Base-by-base conservation (phyloP, 2,329 filamentous ascomycete species). In the Myriosclerotinia curreyana region DNA sequence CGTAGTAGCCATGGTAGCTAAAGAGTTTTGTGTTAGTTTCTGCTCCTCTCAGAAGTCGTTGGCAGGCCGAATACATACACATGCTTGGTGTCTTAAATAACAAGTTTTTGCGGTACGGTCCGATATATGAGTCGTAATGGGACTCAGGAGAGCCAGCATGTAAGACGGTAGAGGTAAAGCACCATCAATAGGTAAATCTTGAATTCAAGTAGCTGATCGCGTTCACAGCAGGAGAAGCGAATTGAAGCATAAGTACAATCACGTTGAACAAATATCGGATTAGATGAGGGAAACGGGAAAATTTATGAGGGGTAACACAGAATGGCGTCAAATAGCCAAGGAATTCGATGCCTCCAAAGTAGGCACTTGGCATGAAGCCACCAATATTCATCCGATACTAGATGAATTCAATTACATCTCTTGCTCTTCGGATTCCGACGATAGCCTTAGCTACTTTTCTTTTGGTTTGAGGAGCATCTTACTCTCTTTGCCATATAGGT, bases 1-100 rank as follows among this genome's bases (percentile, higher is more conserved):
- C 3, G 52, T 49, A n/a, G 42, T 56, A 63, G 40, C 42, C 25
- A 34, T 49, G 14, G 31, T 58, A 50, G 51, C 60, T 63, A 36
- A 31, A 12, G 12, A 11, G 2, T 22, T 52, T 34, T 44, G 15
- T 53, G 11, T 61, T 31, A 40, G 34, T 52, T 17, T 22, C 11
- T 9, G 17, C 3, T 9, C 5, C 17, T 5, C 11, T 44, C 34
- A 2, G 34, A 3, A 34, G 2, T 31, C 17, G 28, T 15, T 46
- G 36, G 7, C 34, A n/a, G 42, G 12, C 48, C 14, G 48, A n/a
- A 31, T 25, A 52, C 34, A 25, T 38, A 60, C 46, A 20, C 53
- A 55, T 55, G 53, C 44, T 44, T 55, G 17, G 4, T 44, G 5
- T 14, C 38, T n/a, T 55, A 14, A 28, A 40, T n/a, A n/a, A 44